phyloP scores from a whole-genome alignment of 805 yeast genomes.

The Candida peoriensis region DNA sequence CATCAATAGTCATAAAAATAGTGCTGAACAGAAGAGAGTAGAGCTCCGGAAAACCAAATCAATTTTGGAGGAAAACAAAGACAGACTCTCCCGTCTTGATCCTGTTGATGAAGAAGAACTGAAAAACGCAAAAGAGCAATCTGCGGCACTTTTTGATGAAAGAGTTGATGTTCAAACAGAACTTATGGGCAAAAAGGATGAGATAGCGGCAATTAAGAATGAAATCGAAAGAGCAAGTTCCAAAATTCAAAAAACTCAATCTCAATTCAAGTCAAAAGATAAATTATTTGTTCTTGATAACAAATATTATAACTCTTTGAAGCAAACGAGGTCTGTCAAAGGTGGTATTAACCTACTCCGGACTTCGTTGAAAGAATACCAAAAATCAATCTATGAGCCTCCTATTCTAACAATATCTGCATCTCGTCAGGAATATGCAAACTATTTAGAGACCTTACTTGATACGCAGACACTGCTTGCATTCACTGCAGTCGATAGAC shows the following conservation, averaged over 20 bases:
- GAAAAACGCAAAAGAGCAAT: conserved; percentile 11
- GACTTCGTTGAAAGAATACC: conserved; percentile 28
- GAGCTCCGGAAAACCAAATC: neutral
- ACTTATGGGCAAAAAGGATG: conserved; percentile 37
- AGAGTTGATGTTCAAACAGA: conserved; percentile 31
- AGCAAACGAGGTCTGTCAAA: conserved; percentile 22
- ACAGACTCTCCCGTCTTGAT: conserved; percentile 13
- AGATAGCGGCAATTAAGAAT: conserved; percentile 30
- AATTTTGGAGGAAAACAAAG: conserved; percentile 13
- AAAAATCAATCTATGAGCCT: conserved; percentile 57
- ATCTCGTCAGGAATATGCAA: conserved; percentile 42
- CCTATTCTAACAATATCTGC: conserved; percentile 64
- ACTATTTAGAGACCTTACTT: conserved; percentile 53
- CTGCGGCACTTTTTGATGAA: conserved; percentile 25
- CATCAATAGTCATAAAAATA: conserved; percentile 1
- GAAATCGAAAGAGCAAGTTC: conserved; percentile 28
- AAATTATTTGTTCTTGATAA: conserved; percentile 42
- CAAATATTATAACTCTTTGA: conserved; percentile 4
- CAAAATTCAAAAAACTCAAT: conserved; percentile 30
- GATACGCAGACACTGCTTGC: conserved; percentile 52
- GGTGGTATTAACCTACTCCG: conserved; percentile 40
- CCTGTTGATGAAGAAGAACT: conserved; percentile 17
- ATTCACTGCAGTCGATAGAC: conserved; percentile 52
- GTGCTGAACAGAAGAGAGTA: conserved; percentile 8
- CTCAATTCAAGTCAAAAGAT: conserved; percentile 42